These are phyloP conservation scores for Fusarium scirpi DNA, from an alignment of 2,329 filamentous ascomycete genomes.

Conservation along the genomic window DNA sequence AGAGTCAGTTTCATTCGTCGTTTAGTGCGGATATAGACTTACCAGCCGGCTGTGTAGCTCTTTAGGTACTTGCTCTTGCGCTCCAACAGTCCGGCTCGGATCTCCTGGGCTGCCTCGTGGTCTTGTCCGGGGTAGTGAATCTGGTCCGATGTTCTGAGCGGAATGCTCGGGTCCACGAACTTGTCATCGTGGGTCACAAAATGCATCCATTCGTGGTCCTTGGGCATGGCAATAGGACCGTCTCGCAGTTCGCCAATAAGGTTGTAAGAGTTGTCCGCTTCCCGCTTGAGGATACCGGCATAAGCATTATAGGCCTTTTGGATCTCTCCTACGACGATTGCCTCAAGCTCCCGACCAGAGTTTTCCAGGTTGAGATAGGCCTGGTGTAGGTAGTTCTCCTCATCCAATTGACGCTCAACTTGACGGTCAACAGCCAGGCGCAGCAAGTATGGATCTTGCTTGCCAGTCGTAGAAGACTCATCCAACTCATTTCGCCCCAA, in stretches of 20 bases:
- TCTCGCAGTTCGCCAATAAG: constrained; percentile 83
- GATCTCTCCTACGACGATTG: constrained; percentile 96
- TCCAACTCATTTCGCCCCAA: constrained; percentile 85
- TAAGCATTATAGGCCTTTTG: constrained; percentile 98
- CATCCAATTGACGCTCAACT: constrained; percentile 91
- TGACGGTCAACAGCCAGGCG: constrained; percentile 88
- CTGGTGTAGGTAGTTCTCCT: constrained; percentile 97
- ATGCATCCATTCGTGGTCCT: constrained; percentile 88
- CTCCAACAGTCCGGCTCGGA: constrained; percentile 90
- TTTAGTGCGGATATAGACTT: constrained; percentile 51
- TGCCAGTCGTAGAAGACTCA: constrained; percentile 77
- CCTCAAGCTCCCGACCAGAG: constrained; percentile 93
- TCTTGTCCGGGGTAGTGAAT: constrained; percentile 94
- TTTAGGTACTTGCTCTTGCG: constrained; percentile 99
- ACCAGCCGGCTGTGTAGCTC: constrained; percentile 97
- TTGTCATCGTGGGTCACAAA: constrained; percentile 86
- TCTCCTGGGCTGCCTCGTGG: constrained; percentile 83
- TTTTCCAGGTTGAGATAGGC: constrained; percentile 95
- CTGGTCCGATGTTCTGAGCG: constrained; percentile 80
- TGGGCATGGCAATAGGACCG: constrained; percentile 91
- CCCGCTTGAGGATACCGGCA: constrained; percentile 89
- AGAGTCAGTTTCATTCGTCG: constrained; percentile 13
- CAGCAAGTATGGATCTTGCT: constrained; percentile 91
- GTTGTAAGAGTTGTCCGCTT: constrained; percentile 83
- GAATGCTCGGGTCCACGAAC: constrained; percentile 86